Base-by-base conservation (phyloP, 768 basidiomycete species). In the Hysterangium stoloniferum region DNA sequence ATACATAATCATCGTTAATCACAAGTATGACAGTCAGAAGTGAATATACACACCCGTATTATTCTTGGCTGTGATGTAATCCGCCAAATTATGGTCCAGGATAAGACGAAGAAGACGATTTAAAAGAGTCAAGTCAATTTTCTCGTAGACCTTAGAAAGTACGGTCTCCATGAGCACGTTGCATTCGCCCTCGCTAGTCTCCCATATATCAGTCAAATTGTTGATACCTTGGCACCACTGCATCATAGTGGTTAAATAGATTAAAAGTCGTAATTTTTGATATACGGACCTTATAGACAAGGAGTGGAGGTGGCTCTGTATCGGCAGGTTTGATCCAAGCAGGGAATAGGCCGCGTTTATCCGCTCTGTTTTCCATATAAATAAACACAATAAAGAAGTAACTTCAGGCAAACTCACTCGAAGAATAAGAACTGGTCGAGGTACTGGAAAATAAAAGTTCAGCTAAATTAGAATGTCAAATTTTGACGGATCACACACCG, bases 101-200 rank as follows among this genome's bases (percentile, higher is more conserved):
- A 99, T 97, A 32, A 98, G 80, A 49, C 96, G 90, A 36, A 98
- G 77, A 3, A 99, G 76, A 59, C 95, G 89, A 66, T 98, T 96
- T 60, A 99, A 79, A 34, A 98, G 72, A 0, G 96, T 99, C 58
- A 99, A 65, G 62, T 99, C 96, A 57, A 99, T 87, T 79, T 99
- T 98, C 76, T 98, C 96, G 66, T 98, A 98, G 17, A 97, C 96
- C 68, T 96, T 93, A 27, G 90, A 93, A 33, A 96, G 75, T 5
- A 95, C 91, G 0, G 96, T 99, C 72, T 99, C 96, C 94, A 98
- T 97, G 72, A 99, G 76, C 37, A 98, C 96, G 59, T 91, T 87
- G 68, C 93, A 97, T 70, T 98, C 95, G 56, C 96, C 96, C 60
- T 99, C 94, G 53, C 82, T 79, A 1, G 94, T 98, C 69, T 98